A percentile compares a stretch with the other conserved stretches of the same genome.
Conservation (phyloP, 2,329 filamentous ascomycete genomes). For the Xylaria sp. region DNA sequence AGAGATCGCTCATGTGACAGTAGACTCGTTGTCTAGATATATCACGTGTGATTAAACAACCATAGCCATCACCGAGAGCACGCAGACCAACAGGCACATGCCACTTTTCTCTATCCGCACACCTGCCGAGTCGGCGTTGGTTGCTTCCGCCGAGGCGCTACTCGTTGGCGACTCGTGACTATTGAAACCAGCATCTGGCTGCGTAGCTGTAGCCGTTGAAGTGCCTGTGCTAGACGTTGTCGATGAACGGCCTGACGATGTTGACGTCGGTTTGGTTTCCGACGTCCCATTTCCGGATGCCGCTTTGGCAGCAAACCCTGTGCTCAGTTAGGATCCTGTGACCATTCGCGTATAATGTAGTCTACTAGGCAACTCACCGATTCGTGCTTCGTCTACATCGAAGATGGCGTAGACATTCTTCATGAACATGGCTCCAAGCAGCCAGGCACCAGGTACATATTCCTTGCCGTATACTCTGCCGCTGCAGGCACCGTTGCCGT, state of each 20-base stretch:
- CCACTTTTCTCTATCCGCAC: constrained; percentile 24
- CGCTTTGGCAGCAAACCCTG: constrained; percentile 44
- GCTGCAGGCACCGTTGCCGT: constrained; percentile 54
- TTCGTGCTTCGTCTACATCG: constrained; percentile 68
- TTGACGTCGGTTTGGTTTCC: constrained; percentile 25
- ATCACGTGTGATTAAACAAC: constrained; percentile 21
- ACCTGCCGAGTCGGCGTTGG: constrained; percentile 30
- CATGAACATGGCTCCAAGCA: constrained; percentile 83
- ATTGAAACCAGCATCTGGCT: constrained; percentile 36
- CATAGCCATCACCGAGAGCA: constrained; percentile 27
- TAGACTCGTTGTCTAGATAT: constrained; percentile 1
- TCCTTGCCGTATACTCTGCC: constrained; percentile 77
- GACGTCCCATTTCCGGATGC: constrained; percentile 20
- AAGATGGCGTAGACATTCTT: constrained; percentile 91
- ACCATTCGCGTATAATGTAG: constrained; percentile 4
- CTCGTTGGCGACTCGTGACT: constrained; percentile 41
- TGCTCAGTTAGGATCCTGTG: constrained; percentile 13
- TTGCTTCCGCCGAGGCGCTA: constrained; percentile 24
- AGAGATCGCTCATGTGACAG: constrained; percentile 5
- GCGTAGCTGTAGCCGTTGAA: constrained; percentile 14
- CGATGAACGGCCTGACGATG: constrained; percentile 16
- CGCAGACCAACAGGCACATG: constrained; percentile 21
- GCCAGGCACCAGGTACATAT: constrained; percentile 69
- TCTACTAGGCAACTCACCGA: constrained; percentile 54
- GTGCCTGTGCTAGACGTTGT: constrained; percentile 14